Conservation (phyloP, 306 rosid species). For the Citrullus mucosospermus region DNA sequence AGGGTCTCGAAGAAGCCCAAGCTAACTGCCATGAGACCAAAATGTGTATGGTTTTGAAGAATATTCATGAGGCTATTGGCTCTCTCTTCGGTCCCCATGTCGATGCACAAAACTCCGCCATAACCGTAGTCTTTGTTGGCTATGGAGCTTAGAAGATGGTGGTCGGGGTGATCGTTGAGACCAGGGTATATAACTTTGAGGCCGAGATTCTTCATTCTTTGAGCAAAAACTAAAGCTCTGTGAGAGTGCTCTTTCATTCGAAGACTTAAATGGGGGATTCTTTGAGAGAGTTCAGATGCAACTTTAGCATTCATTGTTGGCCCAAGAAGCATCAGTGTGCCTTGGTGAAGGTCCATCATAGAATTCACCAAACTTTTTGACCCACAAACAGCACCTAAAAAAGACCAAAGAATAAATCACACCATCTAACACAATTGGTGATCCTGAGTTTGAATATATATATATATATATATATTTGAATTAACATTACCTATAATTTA, state of each 20-base stretch:
- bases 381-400: constrained; percentile 79
- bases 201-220: constrained; percentile 42
- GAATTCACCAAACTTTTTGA: constrained; percentile 57
- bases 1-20: constrained; percentile 85
- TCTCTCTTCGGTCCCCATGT: constrained; percentile 81
- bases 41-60: constrained; percentile 56
- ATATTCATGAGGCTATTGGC: constrained; percentile 61
- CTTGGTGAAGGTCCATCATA: constrained; percentile 95
- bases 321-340: constrained; percentile 71
- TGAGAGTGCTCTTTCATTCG: constrained; percentile 75
- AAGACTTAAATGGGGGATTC: constrained; percentile 65
- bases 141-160: constrained; percentile 39
- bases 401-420: neutral
- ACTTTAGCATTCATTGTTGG: constrained; percentile 94
- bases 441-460: no score
- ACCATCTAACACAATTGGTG: no score
- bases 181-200: constrained; percentile 79
- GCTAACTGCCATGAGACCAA: constrained; percentile 90
- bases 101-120: constrained; percentile 71
- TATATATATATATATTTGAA: no score
- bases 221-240: constrained; percentile 49
- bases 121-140: constrained; percentile 60
- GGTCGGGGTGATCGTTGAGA: constrained; percentile 62
- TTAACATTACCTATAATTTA: no score
- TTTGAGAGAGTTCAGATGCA: constrained; percentile 77